Percentiles rank a stretch among this genome's conserved stretches.
phyloP scores from a whole-genome alignment of 2,329 filamentous ascomycete species.

The Neofusicoccum laricinum region DNA sequence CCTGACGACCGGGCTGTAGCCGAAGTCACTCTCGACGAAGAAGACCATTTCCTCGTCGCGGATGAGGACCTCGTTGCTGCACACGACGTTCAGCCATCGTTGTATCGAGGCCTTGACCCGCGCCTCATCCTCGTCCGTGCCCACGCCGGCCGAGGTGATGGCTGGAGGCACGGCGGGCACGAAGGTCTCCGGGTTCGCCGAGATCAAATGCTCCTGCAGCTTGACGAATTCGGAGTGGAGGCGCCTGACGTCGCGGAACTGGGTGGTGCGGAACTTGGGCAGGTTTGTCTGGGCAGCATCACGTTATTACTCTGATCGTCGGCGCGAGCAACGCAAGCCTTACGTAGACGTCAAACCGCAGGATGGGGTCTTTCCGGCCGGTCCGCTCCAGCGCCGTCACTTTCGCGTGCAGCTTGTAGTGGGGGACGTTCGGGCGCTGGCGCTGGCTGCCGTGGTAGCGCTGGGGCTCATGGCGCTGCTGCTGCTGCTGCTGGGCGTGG shows the following conservation, averaged over 20 bases:
- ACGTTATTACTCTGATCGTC: background rate
- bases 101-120: conserved; percentile 88
- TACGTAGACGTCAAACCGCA: conserved; percentile 97
- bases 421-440: conserved; percentile 54
- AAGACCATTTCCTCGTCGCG: conserved; percentile 95
- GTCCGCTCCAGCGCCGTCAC: conserved; percentile 90
- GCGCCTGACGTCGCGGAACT: conserved; percentile 94
- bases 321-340: conserved; percentile 28
- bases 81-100: conserved; percentile 92
- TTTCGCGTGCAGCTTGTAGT: conserved; percentile 88
- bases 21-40: conserved; percentile 98
- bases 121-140: conserved; percentile 91
- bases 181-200: conserved; percentile 92
- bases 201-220: conserved; percentile 92
- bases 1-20: conserved; percentile 91
- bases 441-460: conserved; percentile 46
- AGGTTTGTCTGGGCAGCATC: conserved; percentile 75
- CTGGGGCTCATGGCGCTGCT: conserved; percentile 42
- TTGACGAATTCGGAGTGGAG: conserved; percentile 95
- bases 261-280: conserved; percentile 95
- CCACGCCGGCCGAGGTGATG: conserved; percentile 89
- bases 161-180: conserved; percentile 93
- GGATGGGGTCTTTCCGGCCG: conserved; percentile 90
- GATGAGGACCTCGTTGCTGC: conserved; percentile 87
- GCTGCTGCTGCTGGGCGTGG: conserved; percentile 27